Percentiles rank a stretch among this genome's conserved stretches.
Conservation (phyloP, 2,329 filamentous ascomycete species). For the Sporothrix curviconia region DNA sequence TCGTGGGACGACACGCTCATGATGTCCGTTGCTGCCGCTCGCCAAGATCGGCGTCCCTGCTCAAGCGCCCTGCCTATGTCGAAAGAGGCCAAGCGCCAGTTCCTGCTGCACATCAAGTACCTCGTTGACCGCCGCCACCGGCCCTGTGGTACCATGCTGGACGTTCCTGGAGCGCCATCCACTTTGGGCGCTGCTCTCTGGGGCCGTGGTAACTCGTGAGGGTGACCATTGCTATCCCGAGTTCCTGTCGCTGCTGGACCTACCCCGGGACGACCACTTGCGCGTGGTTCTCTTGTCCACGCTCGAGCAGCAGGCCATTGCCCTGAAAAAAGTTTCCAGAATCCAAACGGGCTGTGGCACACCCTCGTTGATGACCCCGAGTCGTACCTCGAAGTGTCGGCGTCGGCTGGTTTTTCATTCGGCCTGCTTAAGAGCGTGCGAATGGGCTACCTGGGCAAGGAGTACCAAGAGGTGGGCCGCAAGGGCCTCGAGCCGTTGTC, state of each 20-base stretch:
- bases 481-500: conserved; percentile 61
- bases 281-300: conserved; percentile 47
- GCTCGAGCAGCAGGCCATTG: conserved; percentile 61
- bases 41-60: conserved; percentile 70
- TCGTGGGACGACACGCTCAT: conserved; percentile 84
- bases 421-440: conserved; percentile 68
- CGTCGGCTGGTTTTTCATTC: conserved; percentile 74
- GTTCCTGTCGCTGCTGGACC: conserved; percentile 65
- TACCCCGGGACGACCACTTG: conserved; percentile 57
- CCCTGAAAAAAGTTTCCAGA: conserved; percentile 56
- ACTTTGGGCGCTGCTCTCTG: conserved; percentile 53
- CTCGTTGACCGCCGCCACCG: conserved; percentile 63
- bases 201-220: conserved; percentile 61
- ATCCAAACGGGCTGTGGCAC: conserved; percentile 60
- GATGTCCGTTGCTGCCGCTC: conserved; percentile 80
- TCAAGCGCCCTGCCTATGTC: conserved; percentile 64
- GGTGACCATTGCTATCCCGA: conserved; percentile 79
- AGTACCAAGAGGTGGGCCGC: conserved; percentile 50
- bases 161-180: conserved; percentile 63
- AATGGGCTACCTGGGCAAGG: conserved; percentile 61
- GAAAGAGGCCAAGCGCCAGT: conserved; percentile 73
- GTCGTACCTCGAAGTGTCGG: conserved; percentile 69
- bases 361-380: conserved; percentile 67
- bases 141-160: conserved; percentile 79
- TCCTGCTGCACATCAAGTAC: conserved; percentile 71